Conservation (phyloP, 106 monocot genomes). For the Platanthera zijinensis region DNA sequence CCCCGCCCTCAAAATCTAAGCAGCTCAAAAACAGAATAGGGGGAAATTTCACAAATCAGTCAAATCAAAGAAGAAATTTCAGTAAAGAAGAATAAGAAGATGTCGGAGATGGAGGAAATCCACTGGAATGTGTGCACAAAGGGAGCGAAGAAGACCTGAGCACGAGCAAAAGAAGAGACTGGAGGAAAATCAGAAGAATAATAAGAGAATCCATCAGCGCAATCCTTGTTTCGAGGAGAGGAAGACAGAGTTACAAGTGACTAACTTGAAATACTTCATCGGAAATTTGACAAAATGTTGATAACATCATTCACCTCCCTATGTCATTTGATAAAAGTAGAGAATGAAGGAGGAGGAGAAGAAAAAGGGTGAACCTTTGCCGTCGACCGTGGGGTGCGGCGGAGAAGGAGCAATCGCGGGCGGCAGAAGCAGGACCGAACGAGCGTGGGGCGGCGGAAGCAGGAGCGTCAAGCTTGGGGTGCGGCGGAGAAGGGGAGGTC, state of each 20-base stretch:
- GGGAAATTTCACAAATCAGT: background rate
- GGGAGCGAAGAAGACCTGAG: conserved; percentile 23
- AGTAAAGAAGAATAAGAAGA: background rate
- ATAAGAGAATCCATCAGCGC: conserved; percentile 17
- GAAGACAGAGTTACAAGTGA: background rate
- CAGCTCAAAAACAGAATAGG: background rate
- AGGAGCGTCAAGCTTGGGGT: no score
- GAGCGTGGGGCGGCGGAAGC: no score
- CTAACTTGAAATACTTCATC: no score
- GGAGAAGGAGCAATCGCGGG: no score
- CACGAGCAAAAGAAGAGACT: conserved; percentile 12
- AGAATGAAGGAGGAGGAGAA: no score
- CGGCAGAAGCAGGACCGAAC: no score
- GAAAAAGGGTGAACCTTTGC: no score
- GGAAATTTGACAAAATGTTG: no score
- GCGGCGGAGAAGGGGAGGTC: no score
- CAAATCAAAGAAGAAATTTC: background rate
- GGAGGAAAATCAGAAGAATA: background rate
- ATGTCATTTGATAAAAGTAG: no score
- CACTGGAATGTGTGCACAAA: conserved; percentile 52
- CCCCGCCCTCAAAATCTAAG: background rate
- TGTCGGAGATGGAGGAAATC: conserved; percentile 6
- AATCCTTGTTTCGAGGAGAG: conserved; percentile 4
- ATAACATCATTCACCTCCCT: no score
- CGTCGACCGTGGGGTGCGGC: no score